Evolutionary conservation across 768 basidiomycete species (phyloP).

Genomic region (Crucibulum laeve): DNA sequence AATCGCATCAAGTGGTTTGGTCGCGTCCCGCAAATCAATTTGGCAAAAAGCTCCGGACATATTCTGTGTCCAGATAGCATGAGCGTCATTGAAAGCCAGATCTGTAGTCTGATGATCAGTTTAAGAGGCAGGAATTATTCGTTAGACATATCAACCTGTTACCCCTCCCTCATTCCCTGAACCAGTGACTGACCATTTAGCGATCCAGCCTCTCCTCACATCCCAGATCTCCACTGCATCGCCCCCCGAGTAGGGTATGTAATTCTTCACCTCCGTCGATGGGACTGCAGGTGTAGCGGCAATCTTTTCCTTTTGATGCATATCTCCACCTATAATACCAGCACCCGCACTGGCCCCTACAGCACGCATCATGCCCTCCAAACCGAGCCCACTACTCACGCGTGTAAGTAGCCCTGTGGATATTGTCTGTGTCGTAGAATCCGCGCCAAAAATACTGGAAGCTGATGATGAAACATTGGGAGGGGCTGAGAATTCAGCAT

Average conservation of each 20-base stretch:
- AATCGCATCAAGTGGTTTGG: constrained; percentile 64
- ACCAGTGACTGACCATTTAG: constrained; percentile 75
- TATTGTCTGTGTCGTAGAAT: constrained; percentile 3
- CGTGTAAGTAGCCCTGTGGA: constrained; percentile 17
- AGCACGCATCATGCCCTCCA: constrained; percentile 17
- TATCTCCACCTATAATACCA: too few relatives aligned
- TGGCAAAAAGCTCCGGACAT: constrained; percentile 76
- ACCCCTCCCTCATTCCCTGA: constrained; percentile 67
- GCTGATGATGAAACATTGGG: neutral
- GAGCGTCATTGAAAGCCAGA: constrained; percentile 62
- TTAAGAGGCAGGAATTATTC: neutral
- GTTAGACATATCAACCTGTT: constrained; percentile 46
- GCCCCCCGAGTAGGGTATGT: constrained; percentile 20
- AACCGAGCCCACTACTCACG: constrained; percentile 21
- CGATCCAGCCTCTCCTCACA: constrained; percentile 72
- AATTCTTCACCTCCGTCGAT: constrained; percentile 15
- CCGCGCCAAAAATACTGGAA: neutral
- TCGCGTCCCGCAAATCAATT: constrained; percentile 63
- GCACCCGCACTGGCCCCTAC: constrained; percentile 9
- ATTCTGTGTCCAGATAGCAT: constrained; percentile 72
- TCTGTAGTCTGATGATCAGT: constrained; percentile 37
- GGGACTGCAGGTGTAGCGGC: too few relatives aligned
- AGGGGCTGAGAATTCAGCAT: constrained; percentile 34
- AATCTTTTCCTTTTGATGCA: too few relatives aligned
- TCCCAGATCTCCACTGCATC: constrained; percentile 86